A percentile compares a stretch with the other conserved stretches of the same genome.
Conservation (phyloP, 441 rosid genomes). For the Codiaeum variegatum region DNA sequence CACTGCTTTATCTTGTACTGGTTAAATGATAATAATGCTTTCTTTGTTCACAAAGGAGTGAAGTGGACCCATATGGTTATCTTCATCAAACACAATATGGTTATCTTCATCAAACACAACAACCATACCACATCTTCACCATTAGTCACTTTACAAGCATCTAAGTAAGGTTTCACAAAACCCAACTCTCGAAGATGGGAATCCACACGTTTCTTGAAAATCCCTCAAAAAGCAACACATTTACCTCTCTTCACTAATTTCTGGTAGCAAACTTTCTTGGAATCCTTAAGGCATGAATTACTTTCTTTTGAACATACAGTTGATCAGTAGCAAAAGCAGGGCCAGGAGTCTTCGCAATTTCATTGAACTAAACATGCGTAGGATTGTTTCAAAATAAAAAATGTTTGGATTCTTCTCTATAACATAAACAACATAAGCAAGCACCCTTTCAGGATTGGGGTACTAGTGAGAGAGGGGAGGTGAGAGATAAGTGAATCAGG, state of each 20-base stretch:
- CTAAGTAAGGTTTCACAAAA: conserved; percentile 70
- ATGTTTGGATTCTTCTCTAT: conserved; percentile 60
- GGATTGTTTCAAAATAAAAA: conserved; percentile 54
- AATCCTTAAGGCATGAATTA: conserved; percentile 69
- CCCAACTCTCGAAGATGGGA: conserved; percentile 70
- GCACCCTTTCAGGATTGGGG: conserved; percentile 81
- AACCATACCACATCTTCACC: no score
- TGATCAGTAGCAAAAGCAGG: conserved; percentile 82
- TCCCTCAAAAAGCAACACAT: conserved; percentile 47
- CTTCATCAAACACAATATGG: neutral
- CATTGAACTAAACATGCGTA: conserved; percentile 55
- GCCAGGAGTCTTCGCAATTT: conserved; percentile 47
- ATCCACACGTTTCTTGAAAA: conserved; percentile 69
- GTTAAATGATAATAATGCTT: no score
- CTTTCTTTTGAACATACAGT: conserved; percentile 73
- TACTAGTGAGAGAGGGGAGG: conserved; percentile 46
- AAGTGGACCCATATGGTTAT: neutral
- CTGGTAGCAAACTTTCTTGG: conserved; percentile 66
- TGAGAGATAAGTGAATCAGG: conserved; percentile 61
- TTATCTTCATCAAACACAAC: no score
- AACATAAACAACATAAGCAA: conserved; percentile 70
- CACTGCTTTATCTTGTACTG: neutral
- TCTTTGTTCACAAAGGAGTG: neutral
- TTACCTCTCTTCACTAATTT: conserved; percentile 44
- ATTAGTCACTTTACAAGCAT: conserved; percentile 61